These are phyloP conservation scores for Fusarium aywerte DNA, from an alignment of 2,329 filamentous ascomycete species.

Conservation along the genomic window DNA sequence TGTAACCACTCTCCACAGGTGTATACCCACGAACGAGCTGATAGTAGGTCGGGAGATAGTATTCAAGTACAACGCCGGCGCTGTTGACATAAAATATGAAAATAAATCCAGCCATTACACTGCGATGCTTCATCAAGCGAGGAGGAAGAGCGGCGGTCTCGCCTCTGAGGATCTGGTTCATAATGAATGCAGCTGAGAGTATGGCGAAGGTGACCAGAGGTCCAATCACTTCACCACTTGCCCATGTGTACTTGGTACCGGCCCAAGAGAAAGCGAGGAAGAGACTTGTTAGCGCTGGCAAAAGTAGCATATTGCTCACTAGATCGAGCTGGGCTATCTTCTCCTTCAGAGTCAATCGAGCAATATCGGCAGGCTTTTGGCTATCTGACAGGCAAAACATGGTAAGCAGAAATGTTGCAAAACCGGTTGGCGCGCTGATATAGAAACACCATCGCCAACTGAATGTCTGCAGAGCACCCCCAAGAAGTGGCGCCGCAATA, in stretches of 20 bases:
- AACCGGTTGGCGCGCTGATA: constrained; percentile 47
- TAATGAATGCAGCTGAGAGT: neutral
- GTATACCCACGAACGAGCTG: constrained; percentile 54
- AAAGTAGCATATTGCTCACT: constrained; percentile 39
- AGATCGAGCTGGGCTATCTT: constrained; percentile 32
- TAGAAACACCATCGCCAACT: constrained; percentile 53
- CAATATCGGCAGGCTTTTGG: neutral
- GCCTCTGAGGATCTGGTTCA: neutral
- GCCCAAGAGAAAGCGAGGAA: constrained; percentile 61
- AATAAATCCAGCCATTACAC: constrained; percentile 48
- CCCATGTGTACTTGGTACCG: constrained; percentile 48
- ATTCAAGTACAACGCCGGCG: constrained; percentile 45
- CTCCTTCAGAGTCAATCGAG: neutral
- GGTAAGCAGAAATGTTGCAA: constrained; percentile 5
- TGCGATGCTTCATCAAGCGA: constrained; percentile 54
- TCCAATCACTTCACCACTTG: constrained; percentile 48
- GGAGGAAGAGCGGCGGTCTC: constrained; percentile 54
- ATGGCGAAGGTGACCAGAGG: neutral
- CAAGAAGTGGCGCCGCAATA: constrained; percentile 41
- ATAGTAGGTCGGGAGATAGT: constrained; percentile 56
- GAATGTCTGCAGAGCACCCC: constrained; percentile 45
- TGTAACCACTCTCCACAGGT: constrained; percentile 47
- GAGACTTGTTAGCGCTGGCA: constrained; percentile 55
- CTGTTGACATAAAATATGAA: constrained; percentile 53
- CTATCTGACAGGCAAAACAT: constrained; percentile 2